Conservation (phyloP, 2,329 filamentous ascomycete species). For the Aspergillus aculeatinus region DNA sequence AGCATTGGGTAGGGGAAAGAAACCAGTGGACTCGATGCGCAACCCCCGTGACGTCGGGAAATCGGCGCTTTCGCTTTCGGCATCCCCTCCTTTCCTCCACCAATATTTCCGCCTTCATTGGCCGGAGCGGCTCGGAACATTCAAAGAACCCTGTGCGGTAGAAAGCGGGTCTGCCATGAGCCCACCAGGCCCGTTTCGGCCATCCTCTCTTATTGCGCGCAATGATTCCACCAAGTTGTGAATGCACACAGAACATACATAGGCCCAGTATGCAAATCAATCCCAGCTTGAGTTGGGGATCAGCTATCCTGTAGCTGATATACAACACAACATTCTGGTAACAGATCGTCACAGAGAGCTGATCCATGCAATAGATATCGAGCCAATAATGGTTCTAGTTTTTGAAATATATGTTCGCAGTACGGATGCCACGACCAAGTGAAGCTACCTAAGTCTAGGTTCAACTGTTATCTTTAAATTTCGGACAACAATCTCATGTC, state of each 20-base stretch:
- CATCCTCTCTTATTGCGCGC: constrained; percentile 19
- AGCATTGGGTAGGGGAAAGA: neutral
- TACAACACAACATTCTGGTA: no score
- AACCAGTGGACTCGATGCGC: constrained; percentile 8
- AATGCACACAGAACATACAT: neutral
- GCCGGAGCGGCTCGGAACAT: constrained; percentile 22
- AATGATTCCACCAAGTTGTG: neutral
- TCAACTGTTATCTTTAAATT: no score
- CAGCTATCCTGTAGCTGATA: no score
- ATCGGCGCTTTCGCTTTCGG: constrained; percentile 36
- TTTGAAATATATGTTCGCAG: no score
- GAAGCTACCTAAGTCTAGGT: no score
- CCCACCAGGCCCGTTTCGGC: constrained; percentile 13
- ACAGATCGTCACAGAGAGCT: no score
- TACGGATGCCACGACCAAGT: no score
- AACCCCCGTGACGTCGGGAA: constrained; percentile 29
- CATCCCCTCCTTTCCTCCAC: constrained; percentile 18
- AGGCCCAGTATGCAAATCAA: neutral
- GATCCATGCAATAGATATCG: no score
- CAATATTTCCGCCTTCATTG: constrained; percentile 25
- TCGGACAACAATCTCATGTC: no score
- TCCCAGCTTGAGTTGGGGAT: no score
- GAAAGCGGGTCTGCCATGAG: constrained; percentile 11
- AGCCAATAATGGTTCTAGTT: no score
- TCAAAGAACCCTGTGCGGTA: constrained; percentile 12